Evolutionary conservation across 768 basidiomycete species (phyloP).

Genomic region (Boletus rubropictus): DNA sequence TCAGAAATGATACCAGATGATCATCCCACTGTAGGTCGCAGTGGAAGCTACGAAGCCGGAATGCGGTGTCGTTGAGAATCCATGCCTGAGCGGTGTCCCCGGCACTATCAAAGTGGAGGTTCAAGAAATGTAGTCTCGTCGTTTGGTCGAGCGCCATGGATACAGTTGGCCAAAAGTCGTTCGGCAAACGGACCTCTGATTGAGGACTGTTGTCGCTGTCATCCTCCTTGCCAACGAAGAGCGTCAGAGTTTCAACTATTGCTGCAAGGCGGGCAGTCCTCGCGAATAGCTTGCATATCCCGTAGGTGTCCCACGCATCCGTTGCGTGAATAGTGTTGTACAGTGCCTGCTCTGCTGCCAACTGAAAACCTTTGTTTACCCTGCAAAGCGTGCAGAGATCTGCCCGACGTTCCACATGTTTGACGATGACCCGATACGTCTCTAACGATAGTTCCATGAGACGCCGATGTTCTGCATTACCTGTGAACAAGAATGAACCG

Average conservation of each 20-base stretch:
- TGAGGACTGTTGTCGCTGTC: neutral
- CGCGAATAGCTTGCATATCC: constrained; percentile 45
- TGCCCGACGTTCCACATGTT: constrained; percentile 43
- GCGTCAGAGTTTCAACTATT: constrained; percentile 50
- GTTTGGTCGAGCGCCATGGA: constrained; percentile 45
- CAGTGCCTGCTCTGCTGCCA: constrained; percentile 49
- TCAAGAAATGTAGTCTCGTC: constrained; percentile 45
- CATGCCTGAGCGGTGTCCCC: constrained; percentile 30
- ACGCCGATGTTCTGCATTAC: constrained; percentile 34
- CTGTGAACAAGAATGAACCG: neutral
- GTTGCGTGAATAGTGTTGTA: constrained; percentile 54
- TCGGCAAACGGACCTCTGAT: constrained; percentile 20
- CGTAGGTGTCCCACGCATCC: constrained; percentile 34
- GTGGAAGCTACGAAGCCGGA: constrained; percentile 55
- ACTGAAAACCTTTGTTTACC: constrained; percentile 52
- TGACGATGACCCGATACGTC: constrained; percentile 52
- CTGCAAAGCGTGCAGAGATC: constrained; percentile 54
- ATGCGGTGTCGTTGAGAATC: constrained; percentile 38
- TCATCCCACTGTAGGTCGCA: constrained; percentile 65
- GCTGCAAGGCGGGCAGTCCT: constrained; percentile 42
- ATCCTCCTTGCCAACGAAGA: constrained; percentile 33
- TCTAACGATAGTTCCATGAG: constrained; percentile 59
- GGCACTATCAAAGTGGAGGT: constrained; percentile 36
- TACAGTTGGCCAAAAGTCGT: constrained; percentile 47
- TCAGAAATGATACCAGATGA: constrained; percentile 38